Evolutionary conservation across 345 rosid genomes (phyloP).

Genomic region (Luvunga scandens): DNA sequence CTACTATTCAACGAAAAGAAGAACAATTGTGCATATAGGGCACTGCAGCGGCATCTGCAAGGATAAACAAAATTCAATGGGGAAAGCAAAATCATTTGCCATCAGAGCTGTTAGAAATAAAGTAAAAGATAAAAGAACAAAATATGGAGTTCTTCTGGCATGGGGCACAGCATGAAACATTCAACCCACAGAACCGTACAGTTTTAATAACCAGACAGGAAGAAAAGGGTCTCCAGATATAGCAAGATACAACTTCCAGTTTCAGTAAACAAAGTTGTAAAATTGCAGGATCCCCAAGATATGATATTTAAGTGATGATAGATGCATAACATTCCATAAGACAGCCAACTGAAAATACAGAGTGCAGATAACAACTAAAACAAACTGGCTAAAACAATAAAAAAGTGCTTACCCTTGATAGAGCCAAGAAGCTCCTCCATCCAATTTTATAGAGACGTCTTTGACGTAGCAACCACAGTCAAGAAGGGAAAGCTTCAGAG

Average conservation of each 20-base stretch:
- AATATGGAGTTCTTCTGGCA: not conserved
- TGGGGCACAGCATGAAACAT: not conserved
- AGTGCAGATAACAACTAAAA: not conserved
- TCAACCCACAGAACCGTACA: not conserved
- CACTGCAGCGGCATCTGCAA: not conserved
- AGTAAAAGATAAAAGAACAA: not conserved
- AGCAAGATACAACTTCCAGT: not conserved
- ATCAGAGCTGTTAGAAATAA: not conserved
- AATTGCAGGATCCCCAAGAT: not conserved
- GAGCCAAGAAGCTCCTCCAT: conserved; percentile 98
- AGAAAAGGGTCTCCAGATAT: not conserved
- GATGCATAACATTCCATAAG: not conserved
- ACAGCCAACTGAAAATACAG: not conserved
- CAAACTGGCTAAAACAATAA: not conserved
- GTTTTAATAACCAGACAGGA: not conserved
- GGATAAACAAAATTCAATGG: not conserved
- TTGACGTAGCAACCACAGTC: conserved; percentile 82
- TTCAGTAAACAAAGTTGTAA: not conserved
- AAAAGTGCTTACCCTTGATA: conserved; percentile 77
- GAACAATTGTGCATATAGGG: not conserved
- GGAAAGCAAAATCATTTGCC: not conserved
- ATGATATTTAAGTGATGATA: not conserved
- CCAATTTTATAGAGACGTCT: conserved; percentile 62
- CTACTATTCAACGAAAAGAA: not conserved
- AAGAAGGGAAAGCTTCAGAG: conserved; percentile 61